A percentile compares a stretch with the other conserved stretches of the same genome.
These are phyloP conservation scores for Yamadazyma siamensis DNA, from an alignment of 1,139 yeast genomes.

Conservation along the genomic window DNA sequence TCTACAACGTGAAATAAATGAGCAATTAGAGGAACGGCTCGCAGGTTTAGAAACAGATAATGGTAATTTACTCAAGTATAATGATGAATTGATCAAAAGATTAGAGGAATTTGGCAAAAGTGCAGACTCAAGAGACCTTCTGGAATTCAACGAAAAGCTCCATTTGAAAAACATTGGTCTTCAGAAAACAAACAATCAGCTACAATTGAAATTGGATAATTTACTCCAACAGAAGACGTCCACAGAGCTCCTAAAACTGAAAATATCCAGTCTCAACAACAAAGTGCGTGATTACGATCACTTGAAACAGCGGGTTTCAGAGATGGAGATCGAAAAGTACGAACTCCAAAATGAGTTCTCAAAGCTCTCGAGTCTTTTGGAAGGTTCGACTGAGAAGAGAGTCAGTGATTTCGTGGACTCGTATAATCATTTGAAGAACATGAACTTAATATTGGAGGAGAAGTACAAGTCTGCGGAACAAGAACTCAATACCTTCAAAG, in stretches of 20 bases:
- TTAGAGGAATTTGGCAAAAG: conserved; percentile 12
- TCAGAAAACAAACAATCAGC: conserved; percentile 29
- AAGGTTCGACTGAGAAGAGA: conserved; percentile 16
- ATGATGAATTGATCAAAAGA: conserved; percentile 53
- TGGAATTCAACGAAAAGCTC: conserved; percentile 22
- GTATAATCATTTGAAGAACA: conserved; percentile 35
- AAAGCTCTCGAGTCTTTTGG: conserved; percentile 19
- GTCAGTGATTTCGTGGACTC: conserved; percentile 26
- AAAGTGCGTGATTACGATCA: conserved; percentile 41
- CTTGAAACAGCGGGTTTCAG: conserved; percentile 46
- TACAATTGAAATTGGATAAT: conserved; percentile 27
- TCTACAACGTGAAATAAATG: conserved; percentile 25
- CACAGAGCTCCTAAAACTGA: conserved; percentile 37
- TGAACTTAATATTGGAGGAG: conserved; percentile 35
- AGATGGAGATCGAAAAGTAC: conserved; percentile 51
- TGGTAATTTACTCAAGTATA: conserved; percentile 23
- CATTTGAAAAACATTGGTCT: conserved; percentile 26
- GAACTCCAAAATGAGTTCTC: conserved; percentile 41
- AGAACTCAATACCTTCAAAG: conserved; percentile 14
- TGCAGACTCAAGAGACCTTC: conserved; percentile 9
- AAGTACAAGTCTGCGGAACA: conserved; percentile 29
- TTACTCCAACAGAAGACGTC: conserved; percentile 40
- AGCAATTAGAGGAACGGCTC: conserved; percentile 27
- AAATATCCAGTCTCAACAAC: conserved; percentile 27
- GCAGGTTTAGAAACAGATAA: conserved; percentile 19